phyloP scores from a whole-genome alignment of 352 stramenopile species.

The Phytopythium cucurbitacearum region DNA sequence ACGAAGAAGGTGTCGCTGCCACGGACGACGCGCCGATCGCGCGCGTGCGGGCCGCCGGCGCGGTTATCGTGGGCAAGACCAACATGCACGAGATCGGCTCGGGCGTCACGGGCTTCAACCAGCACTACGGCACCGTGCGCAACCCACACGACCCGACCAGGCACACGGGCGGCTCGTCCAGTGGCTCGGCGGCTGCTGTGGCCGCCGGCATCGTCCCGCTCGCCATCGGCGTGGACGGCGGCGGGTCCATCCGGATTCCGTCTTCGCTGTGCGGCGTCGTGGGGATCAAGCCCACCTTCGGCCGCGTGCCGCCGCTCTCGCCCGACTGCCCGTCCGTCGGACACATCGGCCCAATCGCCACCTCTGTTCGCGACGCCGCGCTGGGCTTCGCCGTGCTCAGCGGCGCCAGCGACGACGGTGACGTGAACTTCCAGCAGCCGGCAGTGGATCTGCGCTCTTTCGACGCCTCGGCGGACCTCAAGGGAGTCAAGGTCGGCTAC shows the following conservation, averaged over 20 bases:
- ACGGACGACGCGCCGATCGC: slow-evolving; percentile 54
- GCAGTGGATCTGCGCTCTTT: slow-evolving; percentile 48
- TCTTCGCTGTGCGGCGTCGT: slow-evolving; percentile 84
- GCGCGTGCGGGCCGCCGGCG: slow-evolving; percentile 60
- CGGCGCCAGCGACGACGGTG: slow-evolving; percentile 28
- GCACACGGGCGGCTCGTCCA: slow-evolving; percentile 90
- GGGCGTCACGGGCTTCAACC: slow-evolving; percentile 76
- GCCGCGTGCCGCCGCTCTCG: slow-evolving; percentile 58
- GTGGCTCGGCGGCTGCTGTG: slow-evolving; percentile 85
- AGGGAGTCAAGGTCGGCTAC: slow-evolving; percentile 71
- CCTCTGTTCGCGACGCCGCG: slow-evolving; percentile 69
- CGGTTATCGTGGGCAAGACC: slow-evolving; percentile 86
- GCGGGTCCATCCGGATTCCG: slow-evolving; percentile 90
- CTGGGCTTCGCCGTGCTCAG: slow-evolving; percentile 86
- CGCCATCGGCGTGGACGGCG: slow-evolving; percentile 83
- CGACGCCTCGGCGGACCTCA: slow-evolving; percentile 49
- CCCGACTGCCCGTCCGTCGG: slow-evolving; percentile 55
- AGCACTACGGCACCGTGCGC: slow-evolving; percentile 57
- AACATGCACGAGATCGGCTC: slow-evolving; percentile 89
- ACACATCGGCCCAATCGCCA: slow-evolving; percentile 80
- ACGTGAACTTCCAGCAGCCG: slow-evolving; percentile 19
- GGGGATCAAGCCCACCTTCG: slow-evolving; percentile 87
- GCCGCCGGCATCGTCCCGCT: slow-evolving; percentile 85
- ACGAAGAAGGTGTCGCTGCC: slow-evolving; percentile 30
- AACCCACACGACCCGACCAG: slow-evolving; percentile 86